Evolutionary conservation across 192 early-diverging fungal species (phyloP).

Genomic region (Entomortierella parvispora): DNA sequence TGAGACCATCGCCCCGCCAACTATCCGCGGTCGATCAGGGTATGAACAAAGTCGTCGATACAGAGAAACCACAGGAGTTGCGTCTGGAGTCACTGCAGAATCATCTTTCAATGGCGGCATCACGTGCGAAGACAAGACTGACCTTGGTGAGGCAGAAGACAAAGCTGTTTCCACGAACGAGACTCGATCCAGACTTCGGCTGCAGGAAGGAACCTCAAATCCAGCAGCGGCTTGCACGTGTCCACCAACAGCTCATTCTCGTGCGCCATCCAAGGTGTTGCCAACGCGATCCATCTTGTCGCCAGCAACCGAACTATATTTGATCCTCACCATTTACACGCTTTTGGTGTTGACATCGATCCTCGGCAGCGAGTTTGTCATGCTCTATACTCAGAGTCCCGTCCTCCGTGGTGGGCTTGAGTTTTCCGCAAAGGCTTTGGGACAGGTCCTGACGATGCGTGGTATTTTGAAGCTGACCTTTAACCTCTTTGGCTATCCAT

Average conservation of each 20-base stretch:
- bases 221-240: not conserved
- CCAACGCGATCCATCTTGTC: not conserved
- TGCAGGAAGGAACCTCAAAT: no score
- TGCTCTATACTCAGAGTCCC: conserved; percentile 38
- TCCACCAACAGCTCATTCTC: not conserved
- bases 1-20: not conserved
- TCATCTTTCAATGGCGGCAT: not conserved
- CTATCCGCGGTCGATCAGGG: not conserved
- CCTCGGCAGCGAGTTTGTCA: conserved; percentile 28
- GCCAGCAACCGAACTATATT: conserved; percentile 9
- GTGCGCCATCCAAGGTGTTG: not conserved
- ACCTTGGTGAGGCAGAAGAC: no score
- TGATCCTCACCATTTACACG: conserved; percentile 26
- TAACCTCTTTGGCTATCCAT: conserved; percentile 23
- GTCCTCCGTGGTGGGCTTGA: conserved; percentile 20
- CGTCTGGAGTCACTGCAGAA: not conserved
- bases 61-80: not conserved
- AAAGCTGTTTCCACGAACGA: no score
- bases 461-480: conserved; percentile 29
- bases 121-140: no score
- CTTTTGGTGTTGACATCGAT: conserved; percentile 26
- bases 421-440: conserved; percentile 20
- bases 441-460: conserved; percentile 26
- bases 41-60: conserved; percentile 5
- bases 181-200: no score